Evolutionary conservation across 805 yeast species (phyloP).

Genomic region (Ogataea parapolymorpha): DNA sequence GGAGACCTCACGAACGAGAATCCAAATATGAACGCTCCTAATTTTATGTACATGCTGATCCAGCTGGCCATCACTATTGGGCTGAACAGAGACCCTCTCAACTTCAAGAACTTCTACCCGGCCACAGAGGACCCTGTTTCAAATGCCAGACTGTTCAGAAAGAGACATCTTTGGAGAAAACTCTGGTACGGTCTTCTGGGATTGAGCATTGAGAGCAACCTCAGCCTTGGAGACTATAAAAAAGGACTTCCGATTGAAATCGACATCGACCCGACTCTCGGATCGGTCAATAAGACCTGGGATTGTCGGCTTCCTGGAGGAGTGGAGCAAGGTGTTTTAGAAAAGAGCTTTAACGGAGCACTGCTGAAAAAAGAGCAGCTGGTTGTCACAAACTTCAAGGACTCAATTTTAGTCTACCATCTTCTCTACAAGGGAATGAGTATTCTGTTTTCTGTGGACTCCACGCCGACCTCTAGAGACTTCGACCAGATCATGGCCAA

Average conservation of each 20-base stretch:
- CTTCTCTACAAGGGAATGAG: slow-evolving; percentile 41
- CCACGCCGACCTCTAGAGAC: slow-evolving; percentile 33
- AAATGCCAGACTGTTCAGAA: slow-evolving; percentile 31
- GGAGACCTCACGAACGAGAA: slow-evolving; percentile 34
- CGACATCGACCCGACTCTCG: slow-evolving; percentile 35
- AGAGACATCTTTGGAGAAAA: slow-evolving; percentile 40
- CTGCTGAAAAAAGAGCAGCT: slow-evolving; percentile 39
- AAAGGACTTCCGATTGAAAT: slow-evolving; percentile 36
- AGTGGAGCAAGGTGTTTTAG: slow-evolving; percentile 35
- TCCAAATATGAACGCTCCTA: slow-evolving; percentile 36
- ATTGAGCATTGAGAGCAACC: slow-evolving; percentile 33
- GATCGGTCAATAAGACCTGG: slow-evolving; percentile 34
- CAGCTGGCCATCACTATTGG: slow-evolving; percentile 47
- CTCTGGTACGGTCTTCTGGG: slow-evolving; percentile 36
- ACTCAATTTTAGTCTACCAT: slow-evolving; percentile 44
- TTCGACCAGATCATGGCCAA: slow-evolving; percentile 30
- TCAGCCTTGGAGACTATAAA: slow-evolving; percentile 36
- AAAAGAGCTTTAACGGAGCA: slow-evolving; percentile 32
- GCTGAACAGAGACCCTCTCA: slow-evolving; percentile 46
- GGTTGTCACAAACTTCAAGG: slow-evolving; percentile 45
- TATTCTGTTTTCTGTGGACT: slow-evolving; percentile 33
- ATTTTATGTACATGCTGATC: slow-evolving; percentile 35
- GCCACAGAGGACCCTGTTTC: slow-evolving; percentile 28
- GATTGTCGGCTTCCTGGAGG: slow-evolving; percentile 38
- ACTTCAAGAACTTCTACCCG: slow-evolving; percentile 34